Evolutionary conservation across 2,329 filamentous ascomycete genomes (phyloP).

Genomic region (Beauveria scarabaeidicola): DNA sequence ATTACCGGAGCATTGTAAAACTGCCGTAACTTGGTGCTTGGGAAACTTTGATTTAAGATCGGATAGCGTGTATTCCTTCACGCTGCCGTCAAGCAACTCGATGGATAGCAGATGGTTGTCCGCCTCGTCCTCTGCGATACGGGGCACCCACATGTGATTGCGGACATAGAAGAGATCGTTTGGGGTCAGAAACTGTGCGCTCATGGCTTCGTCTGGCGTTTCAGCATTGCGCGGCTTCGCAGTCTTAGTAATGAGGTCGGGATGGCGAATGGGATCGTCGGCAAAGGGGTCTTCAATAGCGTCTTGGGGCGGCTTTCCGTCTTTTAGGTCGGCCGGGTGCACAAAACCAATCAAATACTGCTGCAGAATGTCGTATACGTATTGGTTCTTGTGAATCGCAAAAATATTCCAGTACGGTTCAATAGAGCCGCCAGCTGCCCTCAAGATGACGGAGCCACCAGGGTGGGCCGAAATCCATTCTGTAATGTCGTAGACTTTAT

Average conservation of each 20-base stretch:
- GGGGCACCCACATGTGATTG: conserved; percentile 57
- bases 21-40: conserved; percentile 43
- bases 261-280: conserved; percentile 44
- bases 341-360: conserved; percentile 56
- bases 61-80: conserved; percentile 42
- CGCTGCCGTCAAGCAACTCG: conserved; percentile 47
- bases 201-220: conserved; percentile 41
- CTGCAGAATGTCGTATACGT: conserved; percentile 57
- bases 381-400: conserved; percentile 55
- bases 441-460: conserved; percentile 59
- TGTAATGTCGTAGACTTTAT: conserved; percentile 62
- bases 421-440: conserved; percentile 55
- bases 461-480: conserved; percentile 59
- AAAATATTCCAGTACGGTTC: conserved; percentile 66
- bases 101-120: conserved; percentile 40
- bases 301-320: conserved; percentile 45
- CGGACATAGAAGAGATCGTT: conserved; percentile 50
- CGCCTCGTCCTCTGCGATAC: conserved; percentile 28
- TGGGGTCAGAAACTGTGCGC: conserved; percentile 43
- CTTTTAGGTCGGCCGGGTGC: conserved; percentile 48
- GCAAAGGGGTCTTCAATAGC: conserved; percentile 53
- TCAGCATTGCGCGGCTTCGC: conserved; percentile 54
- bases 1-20: conserved; percentile 54
- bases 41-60: conserved; percentile 46
- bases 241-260: conserved; percentile 42